These are phyloP conservation scores for Holtermannia corniformis DNA, from an alignment of 768 basidiomycete genomes.

Conservation along the genomic window DNA sequence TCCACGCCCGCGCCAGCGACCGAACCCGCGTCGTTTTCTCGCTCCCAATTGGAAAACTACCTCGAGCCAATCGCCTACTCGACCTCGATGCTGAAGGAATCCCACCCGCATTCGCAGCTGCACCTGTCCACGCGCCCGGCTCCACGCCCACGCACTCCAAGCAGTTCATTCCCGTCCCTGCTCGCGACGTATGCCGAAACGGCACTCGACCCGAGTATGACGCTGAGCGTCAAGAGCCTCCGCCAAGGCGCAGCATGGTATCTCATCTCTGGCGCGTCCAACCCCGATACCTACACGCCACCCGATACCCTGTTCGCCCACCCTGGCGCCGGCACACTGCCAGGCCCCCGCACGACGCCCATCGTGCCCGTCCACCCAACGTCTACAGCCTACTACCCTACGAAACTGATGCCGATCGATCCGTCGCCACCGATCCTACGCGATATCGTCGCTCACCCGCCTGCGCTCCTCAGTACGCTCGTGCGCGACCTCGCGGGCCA, in stretches of 20 bases:
- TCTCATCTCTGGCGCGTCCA: slow-evolving; percentile 12
- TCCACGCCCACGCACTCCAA: slow-evolving; percentile 5
- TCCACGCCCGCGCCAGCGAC: too few relatives aligned
- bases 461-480: not conserved
- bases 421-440: slow-evolving; percentile 3
- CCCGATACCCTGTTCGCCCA: slow-evolving; percentile 10
- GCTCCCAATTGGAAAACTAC: slow-evolving; percentile 10
- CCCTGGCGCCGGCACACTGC: slow-evolving; percentile 1
- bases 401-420: slow-evolving; percentile 13
- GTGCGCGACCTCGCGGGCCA: not conserved
- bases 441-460: not conserved
- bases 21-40: too few relatives aligned
- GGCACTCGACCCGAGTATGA: slow-evolving; percentile 19
- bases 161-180: slow-evolving; percentile 20
- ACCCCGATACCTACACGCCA: slow-evolving; percentile 17
- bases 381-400: too few relatives aligned
- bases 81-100: slow-evolving; percentile 15
- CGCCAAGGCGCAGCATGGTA: slow-evolving; percentile 19
- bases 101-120: slow-evolving; percentile 14
- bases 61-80: slow-evolving; percentile 14
- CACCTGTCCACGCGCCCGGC: slow-evolving; percentile 3
- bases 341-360: slow-evolving; percentile 8
- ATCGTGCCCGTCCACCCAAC: slow-evolving; percentile 13
- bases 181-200: slow-evolving; percentile 20
- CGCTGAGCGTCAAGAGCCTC: slow-evolving; percentile 12